Evolutionary conservation across 371 early-diverging fungal species (phyloP).

Genomic region (Funneliformis caledonium): DNA sequence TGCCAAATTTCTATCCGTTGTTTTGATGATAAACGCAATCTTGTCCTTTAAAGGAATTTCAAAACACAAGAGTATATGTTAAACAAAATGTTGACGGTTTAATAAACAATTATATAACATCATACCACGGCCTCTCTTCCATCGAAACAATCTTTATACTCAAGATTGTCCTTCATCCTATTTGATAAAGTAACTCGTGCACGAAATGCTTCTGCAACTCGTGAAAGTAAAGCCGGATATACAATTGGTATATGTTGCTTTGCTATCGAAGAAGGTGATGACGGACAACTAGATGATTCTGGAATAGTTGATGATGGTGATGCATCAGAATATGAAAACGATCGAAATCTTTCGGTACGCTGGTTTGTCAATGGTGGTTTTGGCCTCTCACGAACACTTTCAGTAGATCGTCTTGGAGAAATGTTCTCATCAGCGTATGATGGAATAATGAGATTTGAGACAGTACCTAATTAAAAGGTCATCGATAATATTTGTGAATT

Average conservation of each 20-base stretch:
- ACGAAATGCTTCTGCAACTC: conserved; percentile 77
- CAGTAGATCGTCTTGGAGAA: conserved; percentile 35
- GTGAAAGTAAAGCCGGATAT: conserved; percentile 83
- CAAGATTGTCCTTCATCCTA: conserved; percentile 76
- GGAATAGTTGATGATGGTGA: conserved; percentile 23
- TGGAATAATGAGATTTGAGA: background rate
- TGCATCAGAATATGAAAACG: conserved; percentile 31
- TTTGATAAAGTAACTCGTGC: conserved; percentile 53
- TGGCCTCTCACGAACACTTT: conserved; percentile 26
- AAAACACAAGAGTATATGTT: background rate
- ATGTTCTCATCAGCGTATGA: conserved; percentile 41
- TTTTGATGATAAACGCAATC: conserved; percentile 71
- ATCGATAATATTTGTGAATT: conserved; percentile 34
- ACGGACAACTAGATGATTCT: conserved; percentile 11
- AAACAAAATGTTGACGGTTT: background rate
- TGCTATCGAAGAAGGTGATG: conserved; percentile 29
- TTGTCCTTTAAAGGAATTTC: conserved; percentile 59
- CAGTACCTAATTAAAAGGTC: conserved; percentile 23
- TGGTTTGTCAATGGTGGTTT: background rate
- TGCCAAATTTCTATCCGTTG: conserved; percentile 85
- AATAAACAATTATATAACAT: conserved; percentile 16
- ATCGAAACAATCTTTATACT: conserved; percentile 80
- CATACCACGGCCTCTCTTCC: conserved; percentile 86
- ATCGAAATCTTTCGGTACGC: conserved; percentile 19
- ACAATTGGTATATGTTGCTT: conserved; percentile 51